Evolutionary conservation across 352 stramenopile species (phyloP).

Genomic region (Pythium apleroticum): DNA sequence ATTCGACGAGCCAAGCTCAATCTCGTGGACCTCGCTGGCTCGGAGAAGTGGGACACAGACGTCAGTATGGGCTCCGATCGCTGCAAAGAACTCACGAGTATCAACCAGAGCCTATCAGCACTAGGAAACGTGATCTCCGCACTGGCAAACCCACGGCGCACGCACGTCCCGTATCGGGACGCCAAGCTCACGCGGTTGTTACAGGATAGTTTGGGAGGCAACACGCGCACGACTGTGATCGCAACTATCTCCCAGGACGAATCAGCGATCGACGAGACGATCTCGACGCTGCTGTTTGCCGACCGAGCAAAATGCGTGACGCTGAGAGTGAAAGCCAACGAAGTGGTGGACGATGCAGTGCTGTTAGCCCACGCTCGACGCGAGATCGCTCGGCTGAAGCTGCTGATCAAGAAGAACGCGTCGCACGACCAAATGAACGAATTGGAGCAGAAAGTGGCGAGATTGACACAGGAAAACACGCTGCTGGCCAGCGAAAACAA

Average conservation of each 20-base stretch:
- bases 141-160: slow-evolving; percentile 62
- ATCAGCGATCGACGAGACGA: slow-evolving; percentile 81
- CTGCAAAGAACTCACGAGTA: slow-evolving; percentile 88
- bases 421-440: slow-evolving; percentile 34
- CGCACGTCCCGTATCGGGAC: slow-evolving; percentile 96
- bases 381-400: slow-evolving; percentile 65
- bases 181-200: slow-evolving; percentile 96
- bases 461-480: slow-evolving; percentile 35
- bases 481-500: slow-evolving; percentile 48
- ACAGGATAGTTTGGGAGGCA: slow-evolving; percentile 81
- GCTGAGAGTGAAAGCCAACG: slow-evolving; percentile 75
- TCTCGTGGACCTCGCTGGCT: slow-evolving; percentile 91
- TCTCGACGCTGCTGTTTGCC: slow-evolving; percentile 90
- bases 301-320: slow-evolving; percentile 80
- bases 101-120: slow-evolving; percentile 91
- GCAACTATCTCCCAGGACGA: slow-evolving; percentile 85
- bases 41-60: slow-evolving; percentile 89
- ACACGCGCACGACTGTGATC: slow-evolving; percentile 89
- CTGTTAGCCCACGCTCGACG: slow-evolving; percentile 67
- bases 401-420: slow-evolving; percentile 52
- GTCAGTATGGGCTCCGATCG: slow-evolving; percentile 65
- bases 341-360: slow-evolving; percentile 80
- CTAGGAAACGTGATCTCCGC: slow-evolving; percentile 90
- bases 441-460: slow-evolving; percentile 45
- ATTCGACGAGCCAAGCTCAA: slow-evolving; percentile 86